Evolutionary conservation across 805 yeast genomes (phyloP).

Genomic region (Priceomyces fermenticarens): DNA sequence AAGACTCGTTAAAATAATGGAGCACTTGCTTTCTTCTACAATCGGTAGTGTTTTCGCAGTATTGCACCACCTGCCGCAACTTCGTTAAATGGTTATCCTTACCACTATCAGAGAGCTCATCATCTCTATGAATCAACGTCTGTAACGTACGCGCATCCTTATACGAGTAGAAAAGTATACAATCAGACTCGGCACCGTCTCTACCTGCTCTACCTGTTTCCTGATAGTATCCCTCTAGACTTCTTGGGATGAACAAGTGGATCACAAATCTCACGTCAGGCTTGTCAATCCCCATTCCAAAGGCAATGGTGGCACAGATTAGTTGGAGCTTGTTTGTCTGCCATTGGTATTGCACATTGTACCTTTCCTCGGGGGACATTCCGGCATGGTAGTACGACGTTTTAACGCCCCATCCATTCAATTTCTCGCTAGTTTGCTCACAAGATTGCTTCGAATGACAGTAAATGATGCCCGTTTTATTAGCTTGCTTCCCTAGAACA

Average conservation of each 20-base stretch:
- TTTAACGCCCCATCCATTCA: conserved; percentile 58
- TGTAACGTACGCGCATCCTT: conserved; percentile 77
- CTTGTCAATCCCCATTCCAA: conserved; percentile 99
- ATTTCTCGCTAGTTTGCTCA: conserved; percentile 69
- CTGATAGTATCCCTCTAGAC: conserved; percentile 94
- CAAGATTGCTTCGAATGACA: conserved; percentile 90
- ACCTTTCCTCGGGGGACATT: conserved; percentile 75
- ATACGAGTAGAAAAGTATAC: conserved; percentile 78
- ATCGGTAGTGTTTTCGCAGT: conserved; percentile 87
- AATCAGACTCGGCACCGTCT: conserved; percentile 81
- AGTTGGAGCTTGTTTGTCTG: conserved; percentile 68
- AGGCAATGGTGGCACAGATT: conserved; percentile 96
- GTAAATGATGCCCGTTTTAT: conserved; percentile 83
- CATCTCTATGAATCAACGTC: conserved; percentile 73
- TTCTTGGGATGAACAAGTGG: conserved; percentile 84
- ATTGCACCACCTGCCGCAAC: conserved; percentile 79
- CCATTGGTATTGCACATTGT: conserved; percentile 75
- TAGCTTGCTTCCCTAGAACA: conserved; percentile 48
- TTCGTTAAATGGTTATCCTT: conserved; percentile 76
- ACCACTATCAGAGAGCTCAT: conserved; percentile 57
- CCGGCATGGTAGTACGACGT: conserved; percentile 91
- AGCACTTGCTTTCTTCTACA: conserved; percentile 88
- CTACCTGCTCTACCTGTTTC: conserved; percentile 99
- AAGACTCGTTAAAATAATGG: conserved; percentile 84
- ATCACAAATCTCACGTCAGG: conserved; percentile 91